Base-by-base conservation (phyloP, 371 early-diverging fungal genomes). In the Mortierella sp. region DNA sequence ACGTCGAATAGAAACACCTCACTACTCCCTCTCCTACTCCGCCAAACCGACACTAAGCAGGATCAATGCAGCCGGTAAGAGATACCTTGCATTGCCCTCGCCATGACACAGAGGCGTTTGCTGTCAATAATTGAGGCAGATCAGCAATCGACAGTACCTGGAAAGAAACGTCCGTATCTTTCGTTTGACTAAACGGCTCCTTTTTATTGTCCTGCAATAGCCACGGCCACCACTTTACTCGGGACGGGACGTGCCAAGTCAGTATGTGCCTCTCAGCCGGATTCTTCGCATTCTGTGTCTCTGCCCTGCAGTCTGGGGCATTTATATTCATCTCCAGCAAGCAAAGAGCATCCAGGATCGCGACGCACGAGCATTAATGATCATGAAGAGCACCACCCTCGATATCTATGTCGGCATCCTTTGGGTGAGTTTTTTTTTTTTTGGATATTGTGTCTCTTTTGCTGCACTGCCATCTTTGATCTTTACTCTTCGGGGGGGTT, bases 361-460 rank as follows among this genome's bases (percentile, higher is more conserved):
- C 72, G 91, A 92, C 86, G 89, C 92, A 14, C 91, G 91, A 42
- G 89, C 90, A 10, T 78, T 91, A 11, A 77, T 91, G 72, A 77
- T 79, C 3, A 81, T 93, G 76, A 85, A 88, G 75, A 92, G 89
- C 80, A 90, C 92, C 26, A 85, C 88, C 38, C 75, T 89, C 26
- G 93, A 94, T 60, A 92, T 89, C 76, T 91, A 89, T 87, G 88
- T 93, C 7, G 94, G 92, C 60, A 89, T 88, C 21, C 82, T 92
- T 42, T 93, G 94, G 94, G 94, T 93, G 87, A 84, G 73, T 26
- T 73, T 19, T 34, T 47, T 31, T 63, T 54, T 47, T 52, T n/a
- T n/a, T n/a, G n/a, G n/a, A n/a, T 44, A 19, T 50, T 60, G 38
- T 58, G 57, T 78, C 21, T 68, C 44, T 44, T 70, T 78, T 16